These are phyloP conservation scores for Emmonsiellopsis sp. DNA, from an alignment of 2,329 filamentous ascomycete genomes.

Conservation along the genomic window DNA sequence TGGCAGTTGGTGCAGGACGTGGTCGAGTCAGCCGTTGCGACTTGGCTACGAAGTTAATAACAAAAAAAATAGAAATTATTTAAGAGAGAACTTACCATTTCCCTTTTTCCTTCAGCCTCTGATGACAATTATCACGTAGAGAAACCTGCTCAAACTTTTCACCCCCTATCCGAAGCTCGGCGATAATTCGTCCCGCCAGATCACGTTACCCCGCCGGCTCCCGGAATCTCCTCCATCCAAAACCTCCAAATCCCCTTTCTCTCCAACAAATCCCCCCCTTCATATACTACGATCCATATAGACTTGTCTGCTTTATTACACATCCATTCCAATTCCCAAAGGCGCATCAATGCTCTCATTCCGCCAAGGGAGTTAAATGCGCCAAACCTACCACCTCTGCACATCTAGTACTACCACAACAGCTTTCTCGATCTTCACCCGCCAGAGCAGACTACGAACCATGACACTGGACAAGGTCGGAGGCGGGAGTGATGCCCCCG, in stretches of 20 bases:
- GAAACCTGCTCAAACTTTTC: not conserved
- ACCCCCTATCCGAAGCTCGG: not conserved
- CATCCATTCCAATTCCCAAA: not conserved
- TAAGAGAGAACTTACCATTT: not conserved
- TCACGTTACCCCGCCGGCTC: not conserved
- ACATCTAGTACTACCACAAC: not conserved
- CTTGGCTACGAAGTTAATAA: not conserved
- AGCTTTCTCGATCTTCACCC: not conserved
- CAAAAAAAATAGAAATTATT: constrained; percentile 3
- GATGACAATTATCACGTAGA: not conserved
- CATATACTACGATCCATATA: not conserved
- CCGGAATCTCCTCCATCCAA: not conserved
- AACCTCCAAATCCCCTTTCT: not conserved
- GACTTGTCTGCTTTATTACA: not conserved
- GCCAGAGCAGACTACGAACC: not conserved
- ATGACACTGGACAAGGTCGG: constrained; percentile 3
- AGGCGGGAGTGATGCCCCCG: constrained; percentile 3
- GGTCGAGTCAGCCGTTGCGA: too few relatives aligned
- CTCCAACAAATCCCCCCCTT: too few relatives aligned
- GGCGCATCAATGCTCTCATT: not conserved
- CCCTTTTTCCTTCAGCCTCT: not conserved
- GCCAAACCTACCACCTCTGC: not conserved
- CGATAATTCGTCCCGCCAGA: not conserved
- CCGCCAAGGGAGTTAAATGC: not conserved
- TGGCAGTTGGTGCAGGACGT: too few relatives aligned